Evolutionary conservation across 495 filamentous ascomycete genomes (phyloP).

Genomic region (Tuber umbilicatum): DNA sequence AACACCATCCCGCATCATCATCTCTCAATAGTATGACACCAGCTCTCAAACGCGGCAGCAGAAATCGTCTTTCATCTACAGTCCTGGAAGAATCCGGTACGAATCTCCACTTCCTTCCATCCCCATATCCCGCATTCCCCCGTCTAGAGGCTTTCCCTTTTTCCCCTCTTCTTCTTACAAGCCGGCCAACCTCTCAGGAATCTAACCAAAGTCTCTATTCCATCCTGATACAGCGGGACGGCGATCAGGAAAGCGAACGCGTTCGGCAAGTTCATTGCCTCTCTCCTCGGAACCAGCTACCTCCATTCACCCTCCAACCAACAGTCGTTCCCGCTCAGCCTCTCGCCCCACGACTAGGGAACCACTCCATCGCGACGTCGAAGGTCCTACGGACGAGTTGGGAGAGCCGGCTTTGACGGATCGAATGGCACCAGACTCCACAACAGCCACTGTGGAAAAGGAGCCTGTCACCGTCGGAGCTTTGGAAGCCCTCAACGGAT

Average conservation of each 20-base stretch:
- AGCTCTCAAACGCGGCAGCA: conserved; percentile 40
- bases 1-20: conserved; percentile 29
- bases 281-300: conserved; percentile 30
- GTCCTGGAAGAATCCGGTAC: conserved; percentile 40
- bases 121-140: conserved; percentile 12
- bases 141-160: conserved; percentile 16
- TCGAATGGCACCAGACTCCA: conserved; percentile 41
- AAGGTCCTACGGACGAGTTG: conserved; percentile 27
- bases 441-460: conserved; percentile 23
- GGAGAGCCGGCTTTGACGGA: conserved; percentile 30
- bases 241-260: conserved; percentile 39
- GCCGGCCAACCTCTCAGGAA: conserved; percentile 39
- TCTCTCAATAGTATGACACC: conserved; percentile 39
- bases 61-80: conserved; percentile 40
- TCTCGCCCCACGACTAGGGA: conserved; percentile 30
- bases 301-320: conserved; percentile 20
- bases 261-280: conserved; percentile 35
- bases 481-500: conserved; percentile 34
- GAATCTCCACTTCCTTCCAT: conserved; percentile 18
- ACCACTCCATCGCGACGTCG: conserved; percentile 31
- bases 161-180: conserved; percentile 38
- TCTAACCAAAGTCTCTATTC: conserved; percentile 39
- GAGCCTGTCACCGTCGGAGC: conserved; percentile 28
- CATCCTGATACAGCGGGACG: conserved; percentile 38
- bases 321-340: conserved; percentile 28